Conservation (phyloP, 2,329 filamentous ascomycete genomes). For the Colletotrichum sp. region DNA sequence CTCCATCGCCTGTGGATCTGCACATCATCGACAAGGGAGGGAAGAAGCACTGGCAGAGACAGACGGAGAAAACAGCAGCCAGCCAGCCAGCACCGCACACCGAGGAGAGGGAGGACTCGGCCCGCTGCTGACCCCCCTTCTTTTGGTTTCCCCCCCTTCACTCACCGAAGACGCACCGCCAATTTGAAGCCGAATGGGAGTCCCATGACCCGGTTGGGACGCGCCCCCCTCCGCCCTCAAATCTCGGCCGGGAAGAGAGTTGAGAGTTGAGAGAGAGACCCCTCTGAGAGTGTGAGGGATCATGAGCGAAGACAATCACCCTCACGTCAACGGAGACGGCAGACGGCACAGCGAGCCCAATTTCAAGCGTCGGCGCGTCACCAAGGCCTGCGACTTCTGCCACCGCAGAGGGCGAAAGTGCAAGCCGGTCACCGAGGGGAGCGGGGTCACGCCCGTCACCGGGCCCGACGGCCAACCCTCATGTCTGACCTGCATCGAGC, state of each 20-base stretch:
- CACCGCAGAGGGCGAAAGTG: conserved; percentile 22
- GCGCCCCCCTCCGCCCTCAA: background rate
- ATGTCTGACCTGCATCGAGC: conserved; percentile 23
- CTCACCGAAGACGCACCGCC: background rate
- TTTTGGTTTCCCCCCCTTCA: background rate
- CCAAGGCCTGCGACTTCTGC: conserved; percentile 24
- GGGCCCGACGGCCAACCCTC: background rate
- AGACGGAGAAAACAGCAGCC: background rate
- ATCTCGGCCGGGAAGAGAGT: background rate
- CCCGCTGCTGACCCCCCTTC: background rate
- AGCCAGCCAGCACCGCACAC: background rate
- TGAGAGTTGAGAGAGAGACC: background rate
- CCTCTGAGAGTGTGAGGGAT: background rate
- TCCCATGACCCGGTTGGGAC: conserved; percentile 7
- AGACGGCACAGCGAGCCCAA: conserved; percentile 9
- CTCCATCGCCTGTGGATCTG: conserved; percentile 6
- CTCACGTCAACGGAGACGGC: background rate
- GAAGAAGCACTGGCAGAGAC: background rate
- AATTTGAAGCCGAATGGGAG: conserved; percentile 1
- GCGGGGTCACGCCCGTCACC: background rate
- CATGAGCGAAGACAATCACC: background rate
- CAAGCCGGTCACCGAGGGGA: conserved; percentile 16
- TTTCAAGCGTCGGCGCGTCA: conserved; percentile 21
- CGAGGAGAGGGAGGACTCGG: background rate
- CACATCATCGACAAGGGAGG: conserved; percentile 4